These are phyloP conservation scores for Aphanomyces stellatus DNA, from an alignment of 352 stramenopile genomes.

Conservation along the genomic window DNA sequence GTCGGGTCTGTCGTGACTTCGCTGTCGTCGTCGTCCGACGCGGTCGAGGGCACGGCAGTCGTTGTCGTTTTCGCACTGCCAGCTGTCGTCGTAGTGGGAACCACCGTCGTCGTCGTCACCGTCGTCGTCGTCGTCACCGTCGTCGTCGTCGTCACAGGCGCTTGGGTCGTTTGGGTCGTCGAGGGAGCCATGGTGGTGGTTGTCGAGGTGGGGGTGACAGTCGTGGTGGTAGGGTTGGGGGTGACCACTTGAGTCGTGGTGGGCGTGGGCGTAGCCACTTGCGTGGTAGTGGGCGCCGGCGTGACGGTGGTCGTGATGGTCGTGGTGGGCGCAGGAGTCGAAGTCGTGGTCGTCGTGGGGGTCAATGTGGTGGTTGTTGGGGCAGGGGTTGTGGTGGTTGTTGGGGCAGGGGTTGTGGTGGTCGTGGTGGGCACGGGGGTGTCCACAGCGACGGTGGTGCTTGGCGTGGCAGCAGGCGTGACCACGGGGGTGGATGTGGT, in stretches of 20 bases:
- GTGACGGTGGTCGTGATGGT: background rate
- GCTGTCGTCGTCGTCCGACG: no score
- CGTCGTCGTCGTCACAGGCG: background rate
- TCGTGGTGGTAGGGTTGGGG: background rate
- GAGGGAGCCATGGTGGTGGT: conserved; percentile 3
- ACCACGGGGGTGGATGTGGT: no score
- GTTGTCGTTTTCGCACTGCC: no score
- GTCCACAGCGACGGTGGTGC: background rate
- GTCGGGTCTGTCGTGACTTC: no score
- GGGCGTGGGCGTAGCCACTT: background rate
- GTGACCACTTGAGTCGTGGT: background rate
- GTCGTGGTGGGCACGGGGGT: background rate
- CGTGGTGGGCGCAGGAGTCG: background rate
- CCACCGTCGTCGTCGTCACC: background rate
- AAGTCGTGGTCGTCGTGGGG: background rate
- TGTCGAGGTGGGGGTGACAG: background rate
- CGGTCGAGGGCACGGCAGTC: no score
- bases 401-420: background rate
- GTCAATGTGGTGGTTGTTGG: background rate
- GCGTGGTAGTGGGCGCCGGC: background rate
- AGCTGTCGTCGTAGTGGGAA: background rate
- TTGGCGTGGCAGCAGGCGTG: no score
- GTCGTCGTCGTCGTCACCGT: background rate
- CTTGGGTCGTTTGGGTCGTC: no score
- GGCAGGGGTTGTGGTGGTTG: background rate